Base-by-base conservation (phyloP, 805 yeast genomes). In the Lipomyces japonicus region DNA sequence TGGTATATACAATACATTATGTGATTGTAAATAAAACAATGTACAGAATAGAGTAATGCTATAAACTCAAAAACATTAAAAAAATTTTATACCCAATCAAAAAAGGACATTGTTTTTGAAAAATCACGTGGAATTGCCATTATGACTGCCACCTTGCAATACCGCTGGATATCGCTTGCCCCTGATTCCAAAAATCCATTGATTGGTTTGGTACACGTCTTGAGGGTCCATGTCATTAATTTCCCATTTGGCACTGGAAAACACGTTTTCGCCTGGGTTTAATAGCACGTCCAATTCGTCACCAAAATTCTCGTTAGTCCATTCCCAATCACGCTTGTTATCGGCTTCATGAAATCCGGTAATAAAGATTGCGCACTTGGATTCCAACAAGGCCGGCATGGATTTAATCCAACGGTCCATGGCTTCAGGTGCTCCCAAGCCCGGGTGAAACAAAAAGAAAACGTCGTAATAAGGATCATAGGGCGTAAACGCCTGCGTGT, bases 141-240 rank as follows among this genome's bases (percentile, higher is more conserved):
- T n/a, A n/a, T n/a, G n/a, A n/a, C n/a, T n/a, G 32, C 51, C 51
- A 21, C 38, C 42, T 32, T 40, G 59, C 26, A 53, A 43, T 59
- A 86, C 75, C 37, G 96, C 95, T 63, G 90, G 97, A 71, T 93
- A 93, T 66, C 98, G 80, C 76, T 91, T 93, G 60, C 98, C 97
- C 72, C 98, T 82, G 69, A 90, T 79, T 9, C 91, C 98, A 68
- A 88, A 90, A 48, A 93, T 70, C 65, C 82, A 81, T 74, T 86
- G 89, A 73, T 93, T 93, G 65, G 86, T 85, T 72, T 86, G 95
- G 74, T 84, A 91, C 14, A 88, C 86, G 66, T 91, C 97, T 28
- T 90, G 91, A 21, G 97, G 97, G 66, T 88, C 81, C 55, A 80
- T 70, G 66, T 91, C 97, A 62, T 90, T 93, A 63, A 93, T 76